A percentile compares a stretch with the other conserved stretches of the same genome.
phyloP scores from a whole-genome alignment of 1,284 basidiomycete species.

The Termitomyces sp. region DNA sequence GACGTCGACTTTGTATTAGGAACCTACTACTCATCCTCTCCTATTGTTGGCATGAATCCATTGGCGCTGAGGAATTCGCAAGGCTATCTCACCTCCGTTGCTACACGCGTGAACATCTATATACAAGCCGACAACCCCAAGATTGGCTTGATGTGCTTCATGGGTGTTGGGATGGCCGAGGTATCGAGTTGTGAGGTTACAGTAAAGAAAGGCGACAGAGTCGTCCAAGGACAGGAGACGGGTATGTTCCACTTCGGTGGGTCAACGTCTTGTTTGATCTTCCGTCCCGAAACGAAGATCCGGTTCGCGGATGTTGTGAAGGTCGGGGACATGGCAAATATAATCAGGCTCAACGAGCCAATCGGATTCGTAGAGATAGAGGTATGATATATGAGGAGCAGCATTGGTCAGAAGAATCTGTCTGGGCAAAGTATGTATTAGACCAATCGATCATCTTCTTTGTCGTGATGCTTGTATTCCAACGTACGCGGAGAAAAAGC shows the following conservation, averaged over 20 bases:
- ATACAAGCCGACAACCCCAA: slow-evolving; percentile 47
- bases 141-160: slow-evolving; percentile 47
- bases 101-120: slow-evolving; percentile 46
- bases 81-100: slow-evolving; percentile 26
- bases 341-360: neutral
- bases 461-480: too few relatives aligned
- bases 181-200: slow-evolving; percentile 24
- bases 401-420: too few relatives aligned
- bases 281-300: slow-evolving; percentile 22
- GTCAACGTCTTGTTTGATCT: slow-evolving; percentile 40
- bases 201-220: slow-evolving; percentile 22
- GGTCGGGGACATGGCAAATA: neutral
- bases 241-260: slow-evolving; percentile 54
- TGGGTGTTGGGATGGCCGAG: slow-evolving; percentile 53
- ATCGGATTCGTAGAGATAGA: neutral
- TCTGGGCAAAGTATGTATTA: too few relatives aligned
- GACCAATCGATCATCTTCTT: too few relatives aligned
- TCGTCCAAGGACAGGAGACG: slow-evolving; percentile 43
- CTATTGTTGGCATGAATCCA: slow-evolving; percentile 20
- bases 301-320: neutral
- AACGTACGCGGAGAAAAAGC: too few relatives aligned
- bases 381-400: neutral
- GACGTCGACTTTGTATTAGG: slow-evolving; percentile 42
- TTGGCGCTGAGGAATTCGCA: slow-evolving; percentile 26
- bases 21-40: slow-evolving; percentile 44